Percentiles rank a stretch among this genome's conserved stretches.
Conservation (phyloP, 768 basidiomycete genomes). For the Galerina marginata region DNA sequence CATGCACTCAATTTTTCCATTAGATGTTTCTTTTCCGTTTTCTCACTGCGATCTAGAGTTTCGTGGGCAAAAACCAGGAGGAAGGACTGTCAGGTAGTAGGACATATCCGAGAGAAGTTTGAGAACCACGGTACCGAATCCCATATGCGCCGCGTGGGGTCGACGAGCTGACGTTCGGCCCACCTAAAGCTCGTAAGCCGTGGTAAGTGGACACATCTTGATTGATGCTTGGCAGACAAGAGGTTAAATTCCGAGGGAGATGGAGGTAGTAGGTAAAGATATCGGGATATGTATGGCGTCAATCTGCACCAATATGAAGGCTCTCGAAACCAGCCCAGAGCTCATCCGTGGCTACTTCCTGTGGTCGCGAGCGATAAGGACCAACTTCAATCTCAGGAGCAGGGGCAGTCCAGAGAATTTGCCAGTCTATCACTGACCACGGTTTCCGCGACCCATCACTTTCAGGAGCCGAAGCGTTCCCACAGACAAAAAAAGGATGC, state of each 20-base stretch:
- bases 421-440: constrained; percentile 57
- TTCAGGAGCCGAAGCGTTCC: constrained; percentile 8
- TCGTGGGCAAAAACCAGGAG: constrained; percentile 3
- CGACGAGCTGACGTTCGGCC: background rate
- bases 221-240: constrained; percentile 5
- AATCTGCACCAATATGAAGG: constrained; percentile 22
- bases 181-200: constrained; percentile 9
- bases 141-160: constrained; percentile 10
- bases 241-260: background rate
- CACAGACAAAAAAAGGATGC: constrained; percentile 63
- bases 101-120: constrained; percentile 14
- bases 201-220: constrained; percentile 2
- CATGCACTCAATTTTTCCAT: constrained; percentile 7
- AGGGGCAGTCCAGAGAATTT: constrained; percentile 66
- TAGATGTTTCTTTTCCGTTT: constrained; percentile 4
- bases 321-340: constrained; percentile 29
- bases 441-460: constrained; percentile 12
- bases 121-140: constrained; percentile 22
- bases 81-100: constrained; percentile 2
- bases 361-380: constrained; percentile 33
- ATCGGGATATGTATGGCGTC: background rate
- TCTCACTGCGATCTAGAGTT: constrained; percentile 14
- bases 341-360: constrained; percentile 18
- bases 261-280: constrained; percentile 2
- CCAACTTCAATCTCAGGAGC: constrained; percentile 65